Evolutionary conservation across 805 yeast species (phyloP).

Genomic region (Alloascoidea hylecoeti): DNA sequence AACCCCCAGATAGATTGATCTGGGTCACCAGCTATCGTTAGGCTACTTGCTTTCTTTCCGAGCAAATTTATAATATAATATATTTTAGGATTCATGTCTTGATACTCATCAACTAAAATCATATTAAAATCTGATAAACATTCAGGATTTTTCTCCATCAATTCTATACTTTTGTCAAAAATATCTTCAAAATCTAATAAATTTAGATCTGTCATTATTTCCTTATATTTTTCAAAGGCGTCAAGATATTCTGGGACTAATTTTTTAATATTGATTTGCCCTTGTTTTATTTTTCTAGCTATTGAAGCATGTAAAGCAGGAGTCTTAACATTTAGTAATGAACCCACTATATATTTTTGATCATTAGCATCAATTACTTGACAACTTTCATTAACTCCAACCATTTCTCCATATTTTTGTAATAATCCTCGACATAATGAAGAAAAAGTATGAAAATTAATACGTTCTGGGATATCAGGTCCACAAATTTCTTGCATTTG

Average conservation of each 20-base stretch:
- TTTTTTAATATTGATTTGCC: neutral
- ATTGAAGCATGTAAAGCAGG: neutral
- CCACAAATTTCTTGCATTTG: slow-evolving; percentile 25
- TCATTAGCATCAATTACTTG: neutral
- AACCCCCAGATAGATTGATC: slow-evolving; percentile 92
- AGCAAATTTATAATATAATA: slow-evolving; percentile 47
- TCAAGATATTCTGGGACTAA: slow-evolving; percentile 41
- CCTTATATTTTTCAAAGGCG: slow-evolving; percentile 18
- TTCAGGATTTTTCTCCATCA: slow-evolving; percentile 29
- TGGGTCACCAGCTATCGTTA: slow-evolving; percentile 92
- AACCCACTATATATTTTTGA: neutral
- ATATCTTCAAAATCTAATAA: slow-evolving; percentile 79
- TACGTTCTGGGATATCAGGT: slow-evolving; percentile 18
- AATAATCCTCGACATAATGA: slow-evolving; percentile 58
- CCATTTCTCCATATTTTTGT: slow-evolving; percentile 32
- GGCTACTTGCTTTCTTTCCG: slow-evolving; percentile 22
- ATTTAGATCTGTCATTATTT: slow-evolving; percentile 12
- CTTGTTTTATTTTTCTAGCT: neutral
- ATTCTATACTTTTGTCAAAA: slow-evolving; percentile 36
- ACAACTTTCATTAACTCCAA: slow-evolving; percentile 27
- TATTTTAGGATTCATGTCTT: slow-evolving; percentile 78
- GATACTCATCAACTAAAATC: slow-evolving; percentile 87
- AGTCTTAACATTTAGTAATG: neutral
- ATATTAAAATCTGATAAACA: slow-evolving; percentile 42
- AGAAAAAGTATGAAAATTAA: slow-evolving; percentile 84